Conservation (phyloP, 2,329 filamentous ascomycete genomes). For the Hymenoscyphus scutula region DNA sequence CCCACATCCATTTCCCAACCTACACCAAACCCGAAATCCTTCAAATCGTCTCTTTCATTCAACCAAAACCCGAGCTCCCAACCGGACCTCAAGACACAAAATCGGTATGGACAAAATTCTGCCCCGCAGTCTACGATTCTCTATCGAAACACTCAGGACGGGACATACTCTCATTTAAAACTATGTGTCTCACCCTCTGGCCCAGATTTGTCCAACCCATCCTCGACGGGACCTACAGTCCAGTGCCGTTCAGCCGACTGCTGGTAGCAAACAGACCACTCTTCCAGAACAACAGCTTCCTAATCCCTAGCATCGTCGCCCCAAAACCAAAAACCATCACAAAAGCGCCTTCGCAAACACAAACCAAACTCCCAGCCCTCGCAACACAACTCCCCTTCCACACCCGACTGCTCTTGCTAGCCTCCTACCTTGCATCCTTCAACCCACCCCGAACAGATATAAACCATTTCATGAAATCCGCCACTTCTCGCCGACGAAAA, state of each 20-base stretch:
- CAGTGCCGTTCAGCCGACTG: slow-evolving; percentile 80
- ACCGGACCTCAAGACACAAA: slow-evolving; percentile 48
- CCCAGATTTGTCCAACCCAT: slow-evolving; percentile 79
- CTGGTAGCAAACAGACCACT: slow-evolving; percentile 67
- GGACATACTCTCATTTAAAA: slow-evolving; percentile 70
- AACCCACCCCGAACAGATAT: slow-evolving; percentile 73
- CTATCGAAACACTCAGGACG: slow-evolving; percentile 77
- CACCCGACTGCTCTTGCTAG: slow-evolving; percentile 70
- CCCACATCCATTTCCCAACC: slow-evolving; percentile 78
- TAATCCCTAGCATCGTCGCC: slow-evolving; percentile 62
- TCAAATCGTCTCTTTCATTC: slow-evolving; percentile 63
- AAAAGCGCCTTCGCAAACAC: slow-evolving; percentile 14
- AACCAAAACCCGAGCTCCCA: slow-evolving; percentile 47
- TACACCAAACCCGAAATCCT: slow-evolving; percentile 82
- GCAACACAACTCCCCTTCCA: slow-evolving; percentile 63
- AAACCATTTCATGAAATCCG: slow-evolving; percentile 63
- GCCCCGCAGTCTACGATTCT: slow-evolving; percentile 81
- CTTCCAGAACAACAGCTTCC: slow-evolving; percentile 69
- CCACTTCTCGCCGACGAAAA: slow-evolving; percentile 38
- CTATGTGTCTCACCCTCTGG: slow-evolving; percentile 76
- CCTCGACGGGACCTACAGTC: slow-evolving; percentile 61
- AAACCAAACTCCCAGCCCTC: slow-evolving; percentile 42
- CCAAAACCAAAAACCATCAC: slow-evolving; percentile 15
- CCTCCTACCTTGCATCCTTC: slow-evolving; percentile 79
- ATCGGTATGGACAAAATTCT: slow-evolving; percentile 78